phyloP scores from a whole-genome alignment of 2,329 filamentous ascomycete genomes.

The Scedosporium boydii region DNA sequence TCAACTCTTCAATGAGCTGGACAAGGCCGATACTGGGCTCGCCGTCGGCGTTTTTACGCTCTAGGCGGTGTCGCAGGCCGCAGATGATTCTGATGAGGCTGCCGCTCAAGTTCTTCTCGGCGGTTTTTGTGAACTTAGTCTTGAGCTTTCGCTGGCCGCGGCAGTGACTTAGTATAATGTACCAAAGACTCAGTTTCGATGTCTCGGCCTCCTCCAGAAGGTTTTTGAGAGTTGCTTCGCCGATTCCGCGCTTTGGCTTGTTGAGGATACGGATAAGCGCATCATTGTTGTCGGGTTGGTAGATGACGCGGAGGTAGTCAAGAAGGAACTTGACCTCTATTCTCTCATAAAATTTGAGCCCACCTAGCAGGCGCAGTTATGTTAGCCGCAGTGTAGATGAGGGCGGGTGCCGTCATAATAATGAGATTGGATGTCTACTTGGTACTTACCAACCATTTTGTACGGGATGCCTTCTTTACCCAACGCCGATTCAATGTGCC shows the following conservation, averaged over 20 bases:
- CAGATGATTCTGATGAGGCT: conserved; percentile 36
- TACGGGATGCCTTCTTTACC: conserved; percentile 78
- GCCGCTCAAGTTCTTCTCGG: conserved; percentile 43
- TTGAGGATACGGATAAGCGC: conserved; percentile 79
- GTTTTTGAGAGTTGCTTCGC: conserved; percentile 65
- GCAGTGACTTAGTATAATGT: conserved; percentile 50
- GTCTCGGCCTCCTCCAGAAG: conserved; percentile 69
- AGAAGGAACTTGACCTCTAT: conserved; percentile 78
- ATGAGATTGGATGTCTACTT: neutral
- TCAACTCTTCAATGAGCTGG: conserved; percentile 39
- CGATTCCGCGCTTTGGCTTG: conserved; percentile 69
- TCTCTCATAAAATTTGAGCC: conserved; percentile 84
- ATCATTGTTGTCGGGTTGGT: conserved; percentile 80
- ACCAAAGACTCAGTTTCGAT: conserved; percentile 64
- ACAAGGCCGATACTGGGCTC: conserved; percentile 27
- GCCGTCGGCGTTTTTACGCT: conserved; percentile 14
- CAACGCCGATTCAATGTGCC: conserved; percentile 75
- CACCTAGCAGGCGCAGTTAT: conserved; percentile 23
- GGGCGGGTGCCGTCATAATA: neutral
- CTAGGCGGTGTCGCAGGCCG: conserved; percentile 19
- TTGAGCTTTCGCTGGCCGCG: conserved; percentile 36
- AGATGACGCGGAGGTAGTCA: conserved; percentile 79
- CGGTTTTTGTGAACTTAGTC: conserved; percentile 38
- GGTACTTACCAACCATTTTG: conserved; percentile 62
- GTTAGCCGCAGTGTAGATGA: neutral